These are phyloP conservation scores for Ceratobasidium theobromae DNA, from an alignment of 1,284 basidiomycete species.

Conservation along the genomic window DNA sequence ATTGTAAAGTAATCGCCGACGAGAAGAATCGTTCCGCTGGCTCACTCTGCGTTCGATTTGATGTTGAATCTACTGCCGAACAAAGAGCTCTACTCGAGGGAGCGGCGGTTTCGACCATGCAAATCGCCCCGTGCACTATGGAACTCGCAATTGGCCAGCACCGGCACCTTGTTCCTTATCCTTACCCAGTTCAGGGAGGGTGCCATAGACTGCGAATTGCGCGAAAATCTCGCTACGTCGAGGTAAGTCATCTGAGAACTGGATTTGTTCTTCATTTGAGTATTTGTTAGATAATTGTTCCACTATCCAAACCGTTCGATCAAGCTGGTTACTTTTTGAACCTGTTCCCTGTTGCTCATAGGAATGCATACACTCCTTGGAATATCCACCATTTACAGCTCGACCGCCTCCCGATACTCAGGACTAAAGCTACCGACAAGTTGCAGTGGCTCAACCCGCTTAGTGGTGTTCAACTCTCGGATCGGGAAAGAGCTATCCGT, in stretches of 20 bases:
- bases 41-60: neutral
- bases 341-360: neutral
- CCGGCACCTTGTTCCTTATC: neutral
- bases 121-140: slow-evolving; percentile 19
- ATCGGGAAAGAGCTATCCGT: neutral
- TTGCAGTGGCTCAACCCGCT: slow-evolving; percentile 1
- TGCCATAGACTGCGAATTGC: neutral
- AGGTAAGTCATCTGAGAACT: too few species aligned
- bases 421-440: neutral
- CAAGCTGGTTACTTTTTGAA: neutral
- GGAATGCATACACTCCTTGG: neutral
- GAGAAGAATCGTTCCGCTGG: neutral
- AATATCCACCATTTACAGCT: neutral
- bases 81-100: neutral
- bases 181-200: neutral
- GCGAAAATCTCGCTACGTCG: slow-evolving; percentile 11
- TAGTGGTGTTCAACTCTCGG: neutral
- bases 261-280: too few species aligned
- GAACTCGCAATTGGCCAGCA: neutral
- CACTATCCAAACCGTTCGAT: neutral
- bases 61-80: neutral
- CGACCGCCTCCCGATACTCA: neutral
- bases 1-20: neutral
- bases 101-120: neutral
- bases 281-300: neutral